phyloP scores from a whole-genome alignment of 2,329 filamentous ascomycete species.

The Aspergillus quadrilineatus region DNA sequence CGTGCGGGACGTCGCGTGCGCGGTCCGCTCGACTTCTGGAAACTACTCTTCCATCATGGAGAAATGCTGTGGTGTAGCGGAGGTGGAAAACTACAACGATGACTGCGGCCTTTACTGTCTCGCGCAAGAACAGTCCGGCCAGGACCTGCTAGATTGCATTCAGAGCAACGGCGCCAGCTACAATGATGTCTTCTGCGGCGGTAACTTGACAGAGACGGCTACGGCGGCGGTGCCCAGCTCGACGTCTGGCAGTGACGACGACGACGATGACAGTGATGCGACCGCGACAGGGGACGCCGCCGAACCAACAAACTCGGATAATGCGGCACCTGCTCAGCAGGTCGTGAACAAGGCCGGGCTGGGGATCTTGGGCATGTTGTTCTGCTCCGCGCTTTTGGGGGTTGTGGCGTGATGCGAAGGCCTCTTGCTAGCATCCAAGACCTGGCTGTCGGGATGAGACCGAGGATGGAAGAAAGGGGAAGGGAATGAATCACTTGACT shows the following conservation, averaged over 20 bases:
- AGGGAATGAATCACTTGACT: no score
- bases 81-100: slow-evolving; percentile 48
- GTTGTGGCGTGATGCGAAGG: slow-evolving; percentile 16
- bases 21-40: slow-evolving; percentile 35
- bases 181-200: slow-evolving; percentile 48
- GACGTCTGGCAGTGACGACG: slow-evolving; percentile 16
- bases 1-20: slow-evolving; percentile 48
- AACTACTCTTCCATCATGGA: slow-evolving; percentile 48
- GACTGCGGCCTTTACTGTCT: slow-evolving; percentile 55
- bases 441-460: no score
- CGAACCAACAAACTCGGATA: not conserved
- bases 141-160: slow-evolving; percentile 42
- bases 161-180: slow-evolving; percentile 38
- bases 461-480: no score
- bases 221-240: slow-evolving; percentile 34
- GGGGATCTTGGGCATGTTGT: slow-evolving; percentile 32
- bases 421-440: no score
- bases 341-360: slow-evolving; percentile 31
- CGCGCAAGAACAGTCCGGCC: slow-evolving; percentile 41
- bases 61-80: slow-evolving; percentile 48
- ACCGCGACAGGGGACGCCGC: slow-evolving; percentile 15
- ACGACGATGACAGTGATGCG: slow-evolving; percentile 9
- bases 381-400: slow-evolving; percentile 32
- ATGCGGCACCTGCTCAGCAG: slow-evolving; percentile 16
- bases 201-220: slow-evolving; percentile 42